Evolutionary conservation across 768 basidiomycete species (phyloP), one percentile per base, ranked within the genome.

Genomic region (Rhodosporidiobolus odoratus): DNA sequence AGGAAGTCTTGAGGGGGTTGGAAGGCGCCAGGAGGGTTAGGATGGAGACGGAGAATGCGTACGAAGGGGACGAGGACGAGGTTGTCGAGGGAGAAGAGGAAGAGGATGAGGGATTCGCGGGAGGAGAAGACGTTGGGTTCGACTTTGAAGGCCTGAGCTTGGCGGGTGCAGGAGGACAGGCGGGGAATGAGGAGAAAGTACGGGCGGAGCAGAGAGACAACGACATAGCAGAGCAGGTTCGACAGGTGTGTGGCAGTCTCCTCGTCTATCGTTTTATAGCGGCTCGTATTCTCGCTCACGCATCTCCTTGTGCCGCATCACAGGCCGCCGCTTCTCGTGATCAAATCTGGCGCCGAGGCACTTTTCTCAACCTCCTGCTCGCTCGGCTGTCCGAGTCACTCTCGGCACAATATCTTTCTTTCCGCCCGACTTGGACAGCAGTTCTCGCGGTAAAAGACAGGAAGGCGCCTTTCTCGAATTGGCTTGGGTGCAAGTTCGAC

Each of bases 301-400:
- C 65, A 43, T 73, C 40, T 56, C 27, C n/a, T 35, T 16, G 1
- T 13, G n/a, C 21, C 38, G 41, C 17, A 35, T 43, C 63, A 23
- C 78, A 90, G 89, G 91, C 89, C 74, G 85, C 87, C 67, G 84
- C 85, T 79, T 87, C 88, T 68, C 86, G 89, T 68, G 84, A 86
- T 72, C 84, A 83, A 19, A 85, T 89, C 47, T 92, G 90, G 90
- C 85, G 87, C 0, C 83, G 82, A 58, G 87, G 88, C 21, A 86
- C 90, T 0, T 90, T 91, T 80, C 82, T 89, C 12, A 77, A 82
- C 59, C 78, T 80, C 68, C 79, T 85, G 59, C 81, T 81, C 61
- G 78, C 76, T 52, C 82, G 80, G 54, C 76, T 86, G 7, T 53
- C 61, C 17, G 0, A 27, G 6, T 38, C 60, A 3, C 30, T 65